Conservation (phyloP, 225 moss, liverwort and hornwort genomes). For the Neckera pumila region DNA sequence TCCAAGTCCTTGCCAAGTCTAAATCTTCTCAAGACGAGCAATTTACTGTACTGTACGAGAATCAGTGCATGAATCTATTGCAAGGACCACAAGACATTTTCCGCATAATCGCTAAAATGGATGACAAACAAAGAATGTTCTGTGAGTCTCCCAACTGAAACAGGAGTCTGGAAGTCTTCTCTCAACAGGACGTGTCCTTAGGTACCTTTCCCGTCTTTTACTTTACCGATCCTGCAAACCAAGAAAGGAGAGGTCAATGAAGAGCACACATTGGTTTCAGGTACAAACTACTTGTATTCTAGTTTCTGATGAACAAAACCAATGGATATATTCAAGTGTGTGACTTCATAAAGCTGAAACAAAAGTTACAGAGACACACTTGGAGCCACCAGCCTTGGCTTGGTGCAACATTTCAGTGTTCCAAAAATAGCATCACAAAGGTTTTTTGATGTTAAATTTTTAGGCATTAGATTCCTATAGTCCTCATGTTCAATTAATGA, state of each 20-base stretch:
- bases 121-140: background rate
- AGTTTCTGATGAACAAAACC: background rate
- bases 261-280: background rate
- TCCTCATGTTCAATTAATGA: background rate
- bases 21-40: background rate
- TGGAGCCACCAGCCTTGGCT: background rate
- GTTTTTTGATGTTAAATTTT: too few relatives aligned
- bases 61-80: background rate
- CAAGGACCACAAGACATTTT: too few relatives aligned
- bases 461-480: background rate
- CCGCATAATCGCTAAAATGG: background rate
- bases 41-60: background rate
- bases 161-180: background rate
- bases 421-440: background rate
- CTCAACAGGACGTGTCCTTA: background rate
- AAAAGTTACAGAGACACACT: too few relatives aligned
- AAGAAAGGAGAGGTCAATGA: background rate
- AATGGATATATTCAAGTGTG: background rate
- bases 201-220: constrained; percentile 37
- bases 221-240: constrained; percentile 33
- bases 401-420: too few relatives aligned
- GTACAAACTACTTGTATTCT: background rate
- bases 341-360: background rate
- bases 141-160: background rate
- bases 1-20: background rate